Conservation (phyloP, 2,329 filamentous ascomycete genomes). For the Pestalotiopsis sp. region DNA sequence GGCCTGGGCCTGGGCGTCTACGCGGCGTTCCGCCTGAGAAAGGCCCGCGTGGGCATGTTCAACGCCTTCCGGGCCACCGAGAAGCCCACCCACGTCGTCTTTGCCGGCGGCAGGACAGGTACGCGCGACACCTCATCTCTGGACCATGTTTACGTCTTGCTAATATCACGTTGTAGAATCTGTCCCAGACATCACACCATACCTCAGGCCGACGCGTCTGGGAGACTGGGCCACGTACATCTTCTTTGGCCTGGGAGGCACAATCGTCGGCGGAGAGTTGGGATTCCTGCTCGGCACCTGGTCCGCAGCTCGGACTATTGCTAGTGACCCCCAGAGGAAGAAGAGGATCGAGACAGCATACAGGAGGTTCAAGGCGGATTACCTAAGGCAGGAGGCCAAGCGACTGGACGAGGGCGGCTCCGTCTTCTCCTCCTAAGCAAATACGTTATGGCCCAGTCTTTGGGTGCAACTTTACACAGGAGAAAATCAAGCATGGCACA, state of each 20-base stretch:
- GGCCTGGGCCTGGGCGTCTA: conserved; percentile 61
- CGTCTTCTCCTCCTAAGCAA: conserved; percentile 27
- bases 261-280: conserved; percentile 65
- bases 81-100: conserved; percentile 61
- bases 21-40: conserved; percentile 57
- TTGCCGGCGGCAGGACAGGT: conserved; percentile 61
- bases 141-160: neutral
- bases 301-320: conserved; percentile 53
- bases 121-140: conserved; percentile 13
- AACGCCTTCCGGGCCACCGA: conserved; percentile 60
- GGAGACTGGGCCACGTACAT: conserved; percentile 64
- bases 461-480: too few relatives aligned
- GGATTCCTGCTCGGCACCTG: conserved; percentile 59
- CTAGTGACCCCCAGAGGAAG: conserved; percentile 51
- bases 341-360: conserved; percentile 64
- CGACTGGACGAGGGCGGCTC: conserved; percentile 43
- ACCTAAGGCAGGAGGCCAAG: conserved; percentile 59
- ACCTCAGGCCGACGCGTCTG: conserved; percentile 55
- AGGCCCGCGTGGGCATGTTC: conserved; percentile 58
- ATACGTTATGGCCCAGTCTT: too few relatives aligned
- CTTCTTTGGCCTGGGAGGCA: conserved; percentile 60
- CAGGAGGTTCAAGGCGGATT: conserved; percentile 61
- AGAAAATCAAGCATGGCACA: neutral
- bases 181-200: conserved; percentile 60
- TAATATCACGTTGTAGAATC: conserved; percentile 41